Conservation (phyloP, 1,284 basidiomycete species). For the Boletellus dicymbophilus region DNA sequence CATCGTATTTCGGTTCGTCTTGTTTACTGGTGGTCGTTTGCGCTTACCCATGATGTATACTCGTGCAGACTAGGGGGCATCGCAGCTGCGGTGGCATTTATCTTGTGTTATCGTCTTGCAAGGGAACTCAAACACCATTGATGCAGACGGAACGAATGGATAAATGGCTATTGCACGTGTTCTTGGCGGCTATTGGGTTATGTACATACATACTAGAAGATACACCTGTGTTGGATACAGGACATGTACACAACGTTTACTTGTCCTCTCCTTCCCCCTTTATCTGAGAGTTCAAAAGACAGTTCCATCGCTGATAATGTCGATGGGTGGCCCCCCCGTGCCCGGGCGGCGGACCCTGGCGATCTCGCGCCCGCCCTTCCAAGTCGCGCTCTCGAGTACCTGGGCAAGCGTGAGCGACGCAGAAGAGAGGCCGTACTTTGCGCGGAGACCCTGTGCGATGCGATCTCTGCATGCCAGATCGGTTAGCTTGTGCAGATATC, state of each 20-base stretch:
- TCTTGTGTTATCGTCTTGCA: slow-evolving; percentile 68
- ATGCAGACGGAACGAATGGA: background rate
- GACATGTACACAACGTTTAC: too few species aligned
- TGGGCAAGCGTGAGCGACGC: slow-evolving; percentile 75
- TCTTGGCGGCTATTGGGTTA: too few species aligned
- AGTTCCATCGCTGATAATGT: slow-evolving; percentile 84
- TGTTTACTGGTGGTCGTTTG: background rate
- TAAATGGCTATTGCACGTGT: background rate
- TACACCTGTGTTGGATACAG: too few species aligned
- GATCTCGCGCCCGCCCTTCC: slow-evolving; percentile 94
- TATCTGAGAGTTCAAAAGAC: slow-evolving; percentile 57
- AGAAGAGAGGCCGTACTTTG: slow-evolving; percentile 49
- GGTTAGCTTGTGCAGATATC: background rate
- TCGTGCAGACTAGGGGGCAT: slow-evolving; percentile 51
- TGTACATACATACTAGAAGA: background rate
- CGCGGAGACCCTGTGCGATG: slow-evolving; percentile 72
- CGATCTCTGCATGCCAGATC: slow-evolving; percentile 60
- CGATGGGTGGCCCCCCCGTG: slow-evolving; percentile 85
- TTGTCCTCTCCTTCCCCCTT: background rate
- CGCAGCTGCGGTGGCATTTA: slow-evolving; percentile 69
- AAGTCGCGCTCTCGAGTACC: slow-evolving; percentile 91
- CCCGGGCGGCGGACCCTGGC: slow-evolving; percentile 76
- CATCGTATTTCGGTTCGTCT: slow-evolving; percentile 68
- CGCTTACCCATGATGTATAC: background rate
- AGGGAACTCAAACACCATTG: slow-evolving; percentile 55